Evolutionary conservation across 2,329 filamentous ascomycete genomes (phyloP), one percentile per base, ranked within the genome.

Genomic region (Alternaria arbusti): DNA sequence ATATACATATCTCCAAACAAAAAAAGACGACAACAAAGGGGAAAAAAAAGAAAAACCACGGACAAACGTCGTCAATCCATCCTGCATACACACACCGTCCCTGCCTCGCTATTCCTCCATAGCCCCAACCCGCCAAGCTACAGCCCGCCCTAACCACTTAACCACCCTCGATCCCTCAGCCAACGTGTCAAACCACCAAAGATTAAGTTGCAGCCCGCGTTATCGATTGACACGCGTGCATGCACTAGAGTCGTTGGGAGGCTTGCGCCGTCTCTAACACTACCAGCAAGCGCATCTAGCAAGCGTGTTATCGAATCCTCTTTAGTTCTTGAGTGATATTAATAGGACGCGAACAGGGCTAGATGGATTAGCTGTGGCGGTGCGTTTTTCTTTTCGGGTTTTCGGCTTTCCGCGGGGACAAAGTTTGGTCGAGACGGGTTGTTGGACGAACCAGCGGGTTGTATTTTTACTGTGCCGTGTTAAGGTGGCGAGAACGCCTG

Each of bases 161-260:
- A 6, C 49, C 8, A 51, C 15, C 32, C 8, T 22, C 15, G 32
- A 11, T 51, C 28, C 7, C 17, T 15, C 28, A 36, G 20, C 30
- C 28, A 40, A 36, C 15, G 49, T 52, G 28, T 40, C 20, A 23
- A 52, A 36, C 28, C 8, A 52, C 22, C 8, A 25, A 40, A 52
- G 49, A 52, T 25, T 40, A 52, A 36, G 49, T 52, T 52, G 17
- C 30, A 52, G 30, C 20, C 30, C 28, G 49, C 49, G 30, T 40
- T 52, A 40, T 52, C 49, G 30, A 52, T 52, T 36, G 49, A 52
- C 49, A 52, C 49, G 49, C 49, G 23, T 52, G 49, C 49, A 52
- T 52, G 36, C 9, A 52, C 49, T 52, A 52, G 28, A 22, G 32
- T 52, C 13, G 49, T 52, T 40, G 30, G 49, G 20, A 52, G 13